Conservation (phyloP, 2,329 filamentous ascomycete genomes). For the Talaromyces sp. region DNA sequence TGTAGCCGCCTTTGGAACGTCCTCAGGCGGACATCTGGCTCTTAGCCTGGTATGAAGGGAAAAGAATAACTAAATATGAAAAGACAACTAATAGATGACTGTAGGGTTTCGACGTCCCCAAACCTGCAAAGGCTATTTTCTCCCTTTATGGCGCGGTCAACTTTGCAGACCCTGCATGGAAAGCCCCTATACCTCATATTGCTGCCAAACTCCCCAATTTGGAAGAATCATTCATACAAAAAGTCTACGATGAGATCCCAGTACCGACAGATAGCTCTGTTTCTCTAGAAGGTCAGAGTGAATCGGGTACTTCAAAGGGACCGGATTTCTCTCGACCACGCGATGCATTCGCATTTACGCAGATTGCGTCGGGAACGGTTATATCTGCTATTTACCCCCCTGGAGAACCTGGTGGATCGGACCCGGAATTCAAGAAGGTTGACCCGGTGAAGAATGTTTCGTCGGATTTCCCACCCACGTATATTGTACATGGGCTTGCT, state of each 20-base stretch:
- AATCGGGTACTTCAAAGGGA: slow-evolving; percentile 23
- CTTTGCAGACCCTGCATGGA: slow-evolving; percentile 45
- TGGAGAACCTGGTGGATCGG: slow-evolving; percentile 7
- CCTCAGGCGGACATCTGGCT: slow-evolving; percentile 52
- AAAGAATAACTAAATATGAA: background rate
- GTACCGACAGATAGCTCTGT: slow-evolving; percentile 44
- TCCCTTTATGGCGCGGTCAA: slow-evolving; percentile 48
- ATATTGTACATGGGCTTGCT: slow-evolving; percentile 45
- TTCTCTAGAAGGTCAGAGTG: slow-evolving; percentile 46
- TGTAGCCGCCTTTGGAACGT: slow-evolving; percentile 53
- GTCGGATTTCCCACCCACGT: slow-evolving; percentile 41
- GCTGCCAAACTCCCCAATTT: slow-evolving; percentile 32
- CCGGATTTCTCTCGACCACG: slow-evolving; percentile 43
- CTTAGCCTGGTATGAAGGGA: slow-evolving; percentile 41
- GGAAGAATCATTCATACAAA: slow-evolving; percentile 34
- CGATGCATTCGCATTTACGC: slow-evolving; percentile 46
- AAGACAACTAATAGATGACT: slow-evolving; percentile 20
- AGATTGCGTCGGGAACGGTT: slow-evolving; percentile 46
- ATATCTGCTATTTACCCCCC: slow-evolving; percentile 35
- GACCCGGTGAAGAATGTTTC: slow-evolving; percentile 41
- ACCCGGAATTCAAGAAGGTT: slow-evolving; percentile 24
- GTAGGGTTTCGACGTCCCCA: slow-evolving; percentile 39
- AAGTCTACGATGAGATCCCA: slow-evolving; percentile 41
- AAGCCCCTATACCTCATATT: slow-evolving; percentile 33
- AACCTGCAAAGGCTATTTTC: slow-evolving; percentile 42